Evolutionary conservation across 78 protist species (phyloP).

Genomic region (Dictyostelium intermedium): DNA sequence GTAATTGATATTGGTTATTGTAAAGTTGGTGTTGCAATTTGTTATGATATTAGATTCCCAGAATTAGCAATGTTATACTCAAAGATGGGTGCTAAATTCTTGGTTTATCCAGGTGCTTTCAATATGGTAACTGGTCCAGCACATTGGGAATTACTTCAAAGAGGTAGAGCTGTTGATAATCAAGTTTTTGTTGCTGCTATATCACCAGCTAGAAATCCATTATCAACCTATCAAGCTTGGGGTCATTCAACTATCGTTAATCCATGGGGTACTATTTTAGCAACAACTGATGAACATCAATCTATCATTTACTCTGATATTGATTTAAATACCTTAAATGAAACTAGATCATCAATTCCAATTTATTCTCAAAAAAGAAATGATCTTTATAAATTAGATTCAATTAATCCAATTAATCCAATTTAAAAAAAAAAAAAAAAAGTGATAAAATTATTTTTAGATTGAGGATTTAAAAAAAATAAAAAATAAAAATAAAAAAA

Average conservation of each 20-base stretch:
- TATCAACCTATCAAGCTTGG: slow-evolving; percentile 91
- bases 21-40: slow-evolving; percentile 95
- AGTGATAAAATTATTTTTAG: too few relatives aligned
- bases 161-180: slow-evolving; percentile 92
- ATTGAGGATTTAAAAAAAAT: too few relatives aligned
- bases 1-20: slow-evolving; percentile 81
- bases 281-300: slow-evolving; percentile 85
- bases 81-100: slow-evolving; percentile 74
- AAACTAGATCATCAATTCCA: slow-evolving; percentile 58
- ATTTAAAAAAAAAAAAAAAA: too few relatives aligned
- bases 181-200: slow-evolving; percentile 89
- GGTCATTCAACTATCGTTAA: slow-evolving; percentile 93
- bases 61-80: slow-evolving; percentile 81
- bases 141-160: slow-evolving; percentile 96
- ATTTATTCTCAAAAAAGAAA: slow-evolving; percentile 52
- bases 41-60: slow-evolving; percentile 98
- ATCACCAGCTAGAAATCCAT: slow-evolving; percentile 94
- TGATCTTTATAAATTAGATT: slow-evolving; percentile 21
- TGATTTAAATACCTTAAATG: slow-evolving; percentile 60
- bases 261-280: slow-evolving; percentile 95
- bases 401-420: neutral
- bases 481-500: neutral
- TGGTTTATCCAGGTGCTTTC: slow-evolving; percentile 98
- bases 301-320: slow-evolving; percentile 86
- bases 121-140: slow-evolving; percentile 99